These are phyloP conservation scores for Rhizopus sp. DNA, from an alignment of 371 early-diverging fungal species.

Conservation along the genomic window DNA sequence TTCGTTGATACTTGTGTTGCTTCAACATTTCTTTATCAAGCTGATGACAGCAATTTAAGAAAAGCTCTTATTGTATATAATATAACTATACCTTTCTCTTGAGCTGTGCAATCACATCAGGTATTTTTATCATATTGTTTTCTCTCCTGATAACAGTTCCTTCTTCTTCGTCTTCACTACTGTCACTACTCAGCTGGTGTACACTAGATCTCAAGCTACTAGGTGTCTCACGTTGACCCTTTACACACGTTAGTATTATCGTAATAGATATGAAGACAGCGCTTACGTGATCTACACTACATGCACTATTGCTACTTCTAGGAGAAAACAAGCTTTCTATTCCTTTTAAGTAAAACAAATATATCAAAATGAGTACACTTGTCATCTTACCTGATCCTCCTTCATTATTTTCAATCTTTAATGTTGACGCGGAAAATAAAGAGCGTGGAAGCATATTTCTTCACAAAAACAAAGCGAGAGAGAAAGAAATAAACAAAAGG, in stretches of 20 bases:
- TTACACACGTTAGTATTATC: too few species aligned
- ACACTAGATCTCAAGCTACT: background rate
- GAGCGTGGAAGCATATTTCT: conserved; percentile 18
- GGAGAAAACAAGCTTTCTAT: too few species aligned
- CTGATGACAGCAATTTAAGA: too few species aligned
- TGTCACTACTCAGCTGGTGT: background rate
- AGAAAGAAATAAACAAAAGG: background rate
- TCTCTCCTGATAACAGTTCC: background rate
- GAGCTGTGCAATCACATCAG: too few species aligned
- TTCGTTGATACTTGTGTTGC: conserved; percentile 18
- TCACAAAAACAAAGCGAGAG: background rate
- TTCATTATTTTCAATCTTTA: conserved; percentile 18
- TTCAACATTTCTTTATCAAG: background rate
- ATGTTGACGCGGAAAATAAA: conserved; percentile 26
- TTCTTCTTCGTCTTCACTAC: background rate
- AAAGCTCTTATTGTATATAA: too few species aligned
- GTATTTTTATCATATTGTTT: too few species aligned
- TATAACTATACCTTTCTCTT: too few species aligned
- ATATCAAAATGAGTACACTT: background rate
- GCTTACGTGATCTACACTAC: too few species aligned
- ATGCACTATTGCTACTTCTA: too few species aligned
- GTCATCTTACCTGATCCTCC: conserved; percentile 1
- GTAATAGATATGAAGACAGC: too few species aligned
- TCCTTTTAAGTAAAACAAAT: background rate
- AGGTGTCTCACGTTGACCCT: background rate